Conservation (phyloP, 768 basidiomycete genomes). For the Macrocybe gigantea region DNA sequence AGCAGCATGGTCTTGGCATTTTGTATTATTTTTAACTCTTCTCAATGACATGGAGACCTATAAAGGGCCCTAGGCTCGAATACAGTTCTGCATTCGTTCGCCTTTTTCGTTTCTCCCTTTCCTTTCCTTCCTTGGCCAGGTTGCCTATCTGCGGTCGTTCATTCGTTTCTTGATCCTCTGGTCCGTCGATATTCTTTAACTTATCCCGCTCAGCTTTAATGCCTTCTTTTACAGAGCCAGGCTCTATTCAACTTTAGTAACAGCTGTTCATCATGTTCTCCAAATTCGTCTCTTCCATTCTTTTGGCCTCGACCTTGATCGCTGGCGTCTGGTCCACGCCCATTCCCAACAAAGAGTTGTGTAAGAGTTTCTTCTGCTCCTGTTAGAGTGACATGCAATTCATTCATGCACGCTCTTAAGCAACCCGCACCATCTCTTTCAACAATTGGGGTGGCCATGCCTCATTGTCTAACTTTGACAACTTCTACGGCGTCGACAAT, state of each 20-base stretch:
- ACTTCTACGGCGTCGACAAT: constrained; percentile 32
- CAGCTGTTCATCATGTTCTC: constrained; percentile 29
- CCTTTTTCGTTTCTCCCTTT: constrained; percentile 23
- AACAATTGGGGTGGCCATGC: constrained; percentile 28
- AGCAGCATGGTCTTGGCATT: background rate
- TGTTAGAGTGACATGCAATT: background rate
- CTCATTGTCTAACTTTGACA: constrained; percentile 26
- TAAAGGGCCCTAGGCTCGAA: background rate
- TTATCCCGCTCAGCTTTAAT: background rate
- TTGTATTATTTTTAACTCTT: constrained; percentile 5
- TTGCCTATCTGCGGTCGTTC: constrained; percentile 20
- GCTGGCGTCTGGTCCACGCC: constrained; percentile 21
- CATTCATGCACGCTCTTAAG: background rate
- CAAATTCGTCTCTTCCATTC: constrained; percentile 22
- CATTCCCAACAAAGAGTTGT: constrained; percentile 10
- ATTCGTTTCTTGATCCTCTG: constrained; percentile 14
- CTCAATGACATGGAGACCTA: background rate
- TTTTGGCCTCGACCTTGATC: constrained; percentile 22
- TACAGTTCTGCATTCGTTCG: background rate
- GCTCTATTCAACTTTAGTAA: constrained; percentile 7
- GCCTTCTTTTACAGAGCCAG: background rate
- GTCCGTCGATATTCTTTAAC: constrained; percentile 11
- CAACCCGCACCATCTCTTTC: constrained; percentile 17
- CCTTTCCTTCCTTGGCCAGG: constrained; percentile 26
- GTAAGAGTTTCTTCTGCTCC: background rate